Evolutionary conservation across 129 eudicot species (phyloP).

Genomic region (Silybum marianum): DNA sequence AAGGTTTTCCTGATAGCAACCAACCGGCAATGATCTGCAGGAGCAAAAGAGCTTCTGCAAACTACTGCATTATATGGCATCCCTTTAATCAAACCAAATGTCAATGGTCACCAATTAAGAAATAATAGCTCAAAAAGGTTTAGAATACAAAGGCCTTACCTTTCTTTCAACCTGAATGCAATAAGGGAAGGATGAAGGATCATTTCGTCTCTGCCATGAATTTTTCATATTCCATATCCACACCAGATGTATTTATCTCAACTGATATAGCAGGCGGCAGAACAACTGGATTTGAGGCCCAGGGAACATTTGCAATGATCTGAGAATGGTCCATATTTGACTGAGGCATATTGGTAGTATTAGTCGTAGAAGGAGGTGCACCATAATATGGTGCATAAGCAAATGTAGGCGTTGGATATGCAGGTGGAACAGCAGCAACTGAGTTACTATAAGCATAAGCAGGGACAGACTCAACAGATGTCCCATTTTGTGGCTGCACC

Average conservation of each 20-base stretch:
- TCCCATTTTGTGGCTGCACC: slow-evolving; percentile 51
- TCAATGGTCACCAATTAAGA: neutral
- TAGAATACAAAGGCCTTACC: slow-evolving; percentile 32
- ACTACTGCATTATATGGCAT: neutral
- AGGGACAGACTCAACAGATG: slow-evolving; percentile 41
- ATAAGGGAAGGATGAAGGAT: slow-evolving; percentile 3
- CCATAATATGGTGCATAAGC: slow-evolving; percentile 61
- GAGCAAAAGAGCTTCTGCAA: neutral
- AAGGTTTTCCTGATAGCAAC: too few relatives aligned
- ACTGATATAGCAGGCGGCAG: slow-evolving; percentile 48
- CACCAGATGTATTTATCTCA: slow-evolving; percentile 45
- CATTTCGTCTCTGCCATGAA: slow-evolving; percentile 73
- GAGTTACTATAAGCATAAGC: slow-evolving; percentile 45
- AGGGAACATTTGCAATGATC: slow-evolving; percentile 58
- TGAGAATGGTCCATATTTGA: slow-evolving; percentile 44
- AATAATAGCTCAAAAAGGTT: neutral
- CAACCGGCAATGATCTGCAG: neutral
- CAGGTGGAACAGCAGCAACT: slow-evolving; percentile 44
- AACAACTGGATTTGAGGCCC: slow-evolving; percentile 68
- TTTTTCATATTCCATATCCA: slow-evolving; percentile 68
- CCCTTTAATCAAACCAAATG: neutral
- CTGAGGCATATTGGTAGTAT: slow-evolving; percentile 31
- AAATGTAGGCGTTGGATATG: slow-evolving; percentile 51
- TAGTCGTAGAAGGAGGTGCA: slow-evolving; percentile 33
- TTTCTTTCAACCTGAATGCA: slow-evolving; percentile 20